A percentile compares a stretch with the other conserved stretches of the same genome.
These are phyloP conservation scores for Apiospora phragmitis DNA, from an alignment of 2,329 filamentous ascomycete species.

Conservation along the genomic window DNA sequence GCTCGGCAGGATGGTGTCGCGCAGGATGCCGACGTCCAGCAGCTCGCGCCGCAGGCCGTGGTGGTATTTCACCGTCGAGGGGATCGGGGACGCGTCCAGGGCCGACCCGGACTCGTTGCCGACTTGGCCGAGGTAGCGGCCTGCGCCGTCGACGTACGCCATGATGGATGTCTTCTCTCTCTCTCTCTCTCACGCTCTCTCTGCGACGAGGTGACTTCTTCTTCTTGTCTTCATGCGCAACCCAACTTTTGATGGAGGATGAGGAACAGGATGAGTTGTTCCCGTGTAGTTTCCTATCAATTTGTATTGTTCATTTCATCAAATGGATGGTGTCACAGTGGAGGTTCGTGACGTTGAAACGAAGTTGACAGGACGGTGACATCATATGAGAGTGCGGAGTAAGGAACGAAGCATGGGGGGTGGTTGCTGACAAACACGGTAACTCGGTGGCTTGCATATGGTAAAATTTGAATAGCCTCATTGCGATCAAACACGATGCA, in stretches of 20 bases:
- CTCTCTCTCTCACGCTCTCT: neutral
- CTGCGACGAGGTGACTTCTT: neutral
- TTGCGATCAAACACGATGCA: neutral
- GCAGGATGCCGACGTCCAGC: conserved; percentile 17
- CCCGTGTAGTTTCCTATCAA: neutral
- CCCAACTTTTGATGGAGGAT: neutral
- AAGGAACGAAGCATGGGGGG: neutral
- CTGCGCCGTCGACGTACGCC: conserved; percentile 10
- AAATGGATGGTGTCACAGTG: neutral
- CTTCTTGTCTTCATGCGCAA: neutral
- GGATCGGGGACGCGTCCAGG: conserved; percentile 5
- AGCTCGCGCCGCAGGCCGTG: conserved; percentile 12
- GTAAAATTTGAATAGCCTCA: conserved; percentile 4
- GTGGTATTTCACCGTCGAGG: conserved; percentile 2
- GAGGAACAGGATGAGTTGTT: neutral
- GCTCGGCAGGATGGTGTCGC: conserved; percentile 18
- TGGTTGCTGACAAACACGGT: conserved; percentile 1
- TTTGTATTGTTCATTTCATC: neutral
- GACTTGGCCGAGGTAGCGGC: conserved; percentile 7
- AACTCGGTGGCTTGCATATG: neutral
- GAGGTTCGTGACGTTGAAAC: neutral
- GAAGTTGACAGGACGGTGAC: neutral
- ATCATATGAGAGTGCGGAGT: neutral
- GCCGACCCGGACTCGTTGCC: neutral
- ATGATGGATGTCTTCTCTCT: too few species aligned